Conservation (phyloP, 1,284 basidiomycete genomes). For the Melampsora americana region DNA sequence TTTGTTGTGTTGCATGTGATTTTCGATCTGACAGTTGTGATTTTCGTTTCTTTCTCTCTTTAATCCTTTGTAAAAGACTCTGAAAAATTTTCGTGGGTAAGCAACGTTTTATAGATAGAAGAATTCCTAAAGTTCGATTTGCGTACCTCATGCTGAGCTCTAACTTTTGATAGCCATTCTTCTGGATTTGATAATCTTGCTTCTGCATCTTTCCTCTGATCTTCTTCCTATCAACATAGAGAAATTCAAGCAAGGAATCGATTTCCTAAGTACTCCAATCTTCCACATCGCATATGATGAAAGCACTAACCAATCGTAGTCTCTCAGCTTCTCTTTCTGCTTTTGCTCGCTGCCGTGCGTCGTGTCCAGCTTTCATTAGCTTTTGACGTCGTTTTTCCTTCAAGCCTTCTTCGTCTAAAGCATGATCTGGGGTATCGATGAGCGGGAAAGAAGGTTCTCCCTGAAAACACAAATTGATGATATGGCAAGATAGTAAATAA, state of each 20-base stretch:
- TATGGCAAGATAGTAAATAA: neutral
- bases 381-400: constrained; percentile 94
- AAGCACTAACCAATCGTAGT: constrained; percentile 56
- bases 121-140: neutral
- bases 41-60: constrained; percentile 74
- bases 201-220: constrained; percentile 32
- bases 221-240: constrained; percentile 19
- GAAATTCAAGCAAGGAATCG: neutral
- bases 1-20: constrained; percentile 86
- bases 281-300: neutral
- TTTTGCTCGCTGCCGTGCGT: constrained; percentile 78
- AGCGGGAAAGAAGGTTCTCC: constrained; percentile 82
- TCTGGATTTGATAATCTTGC: constrained; percentile 25
- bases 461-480: constrained; percentile 59
- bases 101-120: neutral
- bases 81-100: constrained; percentile 53
- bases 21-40: constrained; percentile 86
- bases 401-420: constrained; percentile 86
- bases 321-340: constrained; percentile 83
- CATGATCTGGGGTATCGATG: constrained; percentile 82
- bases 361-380: constrained; percentile 89
- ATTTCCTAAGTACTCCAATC: neutral
- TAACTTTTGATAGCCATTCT: constrained; percentile 30
- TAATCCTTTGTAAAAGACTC: constrained; percentile 77
- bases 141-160: constrained; percentile 40